These are phyloP conservation scores for Phlebiopsis gigantea DNA, from an alignment of 768 basidiomycete species.

Conservation along the genomic window DNA sequence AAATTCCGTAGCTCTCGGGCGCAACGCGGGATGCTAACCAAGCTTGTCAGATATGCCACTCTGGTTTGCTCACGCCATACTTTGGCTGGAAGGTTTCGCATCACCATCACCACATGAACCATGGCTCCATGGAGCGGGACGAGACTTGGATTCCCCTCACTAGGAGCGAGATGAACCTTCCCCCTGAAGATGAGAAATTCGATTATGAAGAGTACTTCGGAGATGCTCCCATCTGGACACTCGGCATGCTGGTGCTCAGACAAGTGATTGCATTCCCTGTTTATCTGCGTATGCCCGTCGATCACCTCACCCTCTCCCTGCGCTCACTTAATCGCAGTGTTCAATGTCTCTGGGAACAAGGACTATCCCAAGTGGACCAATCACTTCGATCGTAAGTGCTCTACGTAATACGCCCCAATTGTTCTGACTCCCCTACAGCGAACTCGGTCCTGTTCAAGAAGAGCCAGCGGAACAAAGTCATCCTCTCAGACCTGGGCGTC, in stretches of 20 bases:
- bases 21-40: background rate
- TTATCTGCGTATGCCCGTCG: conserved; percentile 11
- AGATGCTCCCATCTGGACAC: conserved; percentile 16
- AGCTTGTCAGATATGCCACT: conserved; percentile 1
- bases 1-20: background rate
- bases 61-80: conserved; percentile 23
- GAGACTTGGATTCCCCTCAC: conserved; percentile 13
- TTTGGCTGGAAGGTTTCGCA: conserved; percentile 21
- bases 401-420: background rate
- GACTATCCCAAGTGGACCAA: conserved; percentile 14
- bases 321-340: background rate
- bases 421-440: background rate
- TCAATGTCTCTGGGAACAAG: conserved; percentile 8
- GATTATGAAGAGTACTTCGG: conserved; percentile 10
- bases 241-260: conserved; percentile 4
- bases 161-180: conserved; percentile 4
- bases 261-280: conserved; percentile 18
- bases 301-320: background rate
- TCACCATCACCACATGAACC: conserved; percentile 10
- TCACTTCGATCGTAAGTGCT: conserved; percentile 14
- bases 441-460: conserved; percentile 11
- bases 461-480: conserved; percentile 1
- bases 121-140: conserved; percentile 12
- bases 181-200: background rate
- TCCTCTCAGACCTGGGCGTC: conserved; percentile 14